phyloP scores from a whole-genome alignment of 2,329 filamentous ascomycete genomes.

The Talaromyces sp. region DNA sequence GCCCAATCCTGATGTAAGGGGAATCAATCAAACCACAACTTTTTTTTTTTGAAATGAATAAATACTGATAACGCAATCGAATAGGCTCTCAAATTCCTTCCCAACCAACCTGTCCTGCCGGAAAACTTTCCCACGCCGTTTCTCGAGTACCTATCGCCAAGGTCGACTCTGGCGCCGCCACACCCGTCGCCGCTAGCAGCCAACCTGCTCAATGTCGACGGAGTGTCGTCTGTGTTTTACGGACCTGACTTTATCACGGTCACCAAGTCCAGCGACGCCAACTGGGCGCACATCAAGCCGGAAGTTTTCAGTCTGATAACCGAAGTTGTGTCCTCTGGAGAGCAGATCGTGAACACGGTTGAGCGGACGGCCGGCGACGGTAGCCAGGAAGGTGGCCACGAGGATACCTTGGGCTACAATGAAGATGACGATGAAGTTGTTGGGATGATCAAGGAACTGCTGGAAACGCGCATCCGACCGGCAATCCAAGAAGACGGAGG shows the following conservation, averaged over 20 bases:
- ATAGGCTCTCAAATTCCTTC: conserved; percentile 82
- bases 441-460: conserved; percentile 95
- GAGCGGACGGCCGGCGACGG: conserved; percentile 53
- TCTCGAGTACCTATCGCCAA: conserved; percentile 86
- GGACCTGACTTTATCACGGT: conserved; percentile 95
- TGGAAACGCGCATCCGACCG: conserved; percentile 90
- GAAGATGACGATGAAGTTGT: conserved; percentile 93
- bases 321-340: conserved; percentile 79
- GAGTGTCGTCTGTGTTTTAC: conserved; percentile 92
- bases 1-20: conserved; percentile 76
- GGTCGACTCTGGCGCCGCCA: conserved; percentile 81
- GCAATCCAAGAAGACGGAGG: conserved; percentile 97
- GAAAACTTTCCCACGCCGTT: conserved; percentile 68
- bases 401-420: conserved; percentile 74
- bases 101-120: conserved; percentile 82
- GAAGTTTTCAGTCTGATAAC: conserved; percentile 95
- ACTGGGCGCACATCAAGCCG: conserved; percentile 92
- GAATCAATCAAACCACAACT: background rate
- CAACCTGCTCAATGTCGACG: conserved; percentile 87
- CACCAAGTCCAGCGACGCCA: conserved; percentile 79
- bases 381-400: conserved; percentile 46
- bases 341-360: conserved; percentile 70
- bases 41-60: background rate
- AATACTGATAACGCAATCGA: background rate
- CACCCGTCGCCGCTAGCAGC: conserved; percentile 88